phyloP scores from a whole-genome alignment of 2,329 filamentous ascomycete genomes.

The Leptoxyphium fumago region DNA sequence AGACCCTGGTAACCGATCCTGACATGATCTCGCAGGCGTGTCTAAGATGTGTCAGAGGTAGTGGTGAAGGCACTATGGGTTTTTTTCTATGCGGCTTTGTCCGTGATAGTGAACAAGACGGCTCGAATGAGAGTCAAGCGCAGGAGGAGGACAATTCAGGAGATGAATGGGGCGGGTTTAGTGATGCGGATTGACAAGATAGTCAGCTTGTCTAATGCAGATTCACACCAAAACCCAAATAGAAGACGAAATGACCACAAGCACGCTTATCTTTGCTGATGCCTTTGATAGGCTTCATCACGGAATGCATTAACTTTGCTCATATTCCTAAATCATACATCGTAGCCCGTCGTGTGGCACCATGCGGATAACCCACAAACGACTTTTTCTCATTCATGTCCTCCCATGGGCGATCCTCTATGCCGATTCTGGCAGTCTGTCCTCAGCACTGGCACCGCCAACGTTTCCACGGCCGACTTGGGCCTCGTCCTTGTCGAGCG shows the following conservation, averaged over 20 bases:
- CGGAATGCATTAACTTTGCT: no score
- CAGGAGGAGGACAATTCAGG: constrained; percentile 6
- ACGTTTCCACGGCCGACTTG: constrained; percentile 19
- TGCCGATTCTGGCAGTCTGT: constrained; percentile 19
- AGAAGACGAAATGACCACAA: no score
- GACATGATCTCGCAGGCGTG: constrained; percentile 51
- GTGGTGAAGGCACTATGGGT: constrained; percentile 74
- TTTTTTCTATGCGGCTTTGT: constrained; percentile 91
- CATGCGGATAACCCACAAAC: no score
- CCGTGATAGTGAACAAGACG: constrained; percentile 30
- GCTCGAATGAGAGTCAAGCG: background rate
- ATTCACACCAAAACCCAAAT: no score
- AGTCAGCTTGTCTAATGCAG: no score
- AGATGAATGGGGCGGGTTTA: constrained; percentile 31
- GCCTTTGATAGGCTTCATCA: no score
- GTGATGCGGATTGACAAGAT: constrained; percentile 14
- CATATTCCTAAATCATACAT: no score
- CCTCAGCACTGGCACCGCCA: constrained; percentile 20
- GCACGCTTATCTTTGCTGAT: no score
- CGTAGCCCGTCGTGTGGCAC: no score
- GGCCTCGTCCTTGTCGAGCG: constrained; percentile 22
- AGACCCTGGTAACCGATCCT: constrained; percentile 9
- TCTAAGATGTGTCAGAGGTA: constrained; percentile 67
- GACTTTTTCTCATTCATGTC: no score
- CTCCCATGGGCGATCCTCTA: constrained; percentile 3